These are phyloP conservation scores for Ophiostoma perfectum DNA, from an alignment of 2,329 filamentous ascomycete species.

Conservation along the genomic window DNA sequence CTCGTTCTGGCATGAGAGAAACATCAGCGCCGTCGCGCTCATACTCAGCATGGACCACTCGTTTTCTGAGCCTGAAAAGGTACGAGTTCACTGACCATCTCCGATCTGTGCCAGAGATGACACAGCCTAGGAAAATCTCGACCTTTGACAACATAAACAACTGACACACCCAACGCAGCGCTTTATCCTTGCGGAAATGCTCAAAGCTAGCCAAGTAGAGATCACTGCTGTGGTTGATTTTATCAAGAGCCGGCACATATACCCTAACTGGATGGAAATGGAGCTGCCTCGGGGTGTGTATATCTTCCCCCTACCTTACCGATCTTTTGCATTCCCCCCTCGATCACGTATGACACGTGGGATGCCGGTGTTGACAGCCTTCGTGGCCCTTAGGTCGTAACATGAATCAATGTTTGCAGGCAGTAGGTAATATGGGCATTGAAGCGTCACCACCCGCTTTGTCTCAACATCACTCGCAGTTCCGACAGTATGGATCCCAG, in stretches of 20 bases:
- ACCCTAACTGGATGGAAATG: constrained; percentile 36
- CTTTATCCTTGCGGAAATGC: constrained; percentile 53
- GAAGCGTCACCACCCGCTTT: constrained; percentile 6
- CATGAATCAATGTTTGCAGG: constrained; percentile 34
- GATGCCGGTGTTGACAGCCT: constrained; percentile 15
- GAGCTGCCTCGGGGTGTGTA: constrained; percentile 34
- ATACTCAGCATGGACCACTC: constrained; percentile 37
- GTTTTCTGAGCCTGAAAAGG: constrained; percentile 51
- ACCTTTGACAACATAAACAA: not conserved
- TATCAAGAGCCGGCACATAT: constrained; percentile 35
- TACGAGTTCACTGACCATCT: constrained; percentile 30
- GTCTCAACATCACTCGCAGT: constrained; percentile 25
- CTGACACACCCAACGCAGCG: constrained; percentile 38
- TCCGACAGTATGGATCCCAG: constrained; percentile 27
- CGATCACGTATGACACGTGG: not conserved
- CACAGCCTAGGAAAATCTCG: too few relatives aligned
- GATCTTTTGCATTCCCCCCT: not conserved
- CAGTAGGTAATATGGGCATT: constrained; percentile 32
- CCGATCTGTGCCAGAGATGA: too few relatives aligned
- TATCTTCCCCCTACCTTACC: not conserved
- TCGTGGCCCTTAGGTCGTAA: constrained; percentile 33
- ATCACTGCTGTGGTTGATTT: constrained; percentile 44
- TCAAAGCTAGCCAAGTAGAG: constrained; percentile 51
- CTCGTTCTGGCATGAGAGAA: constrained; percentile 26
- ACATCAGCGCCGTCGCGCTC: constrained; percentile 20